These are phyloP conservation scores for Raddia distichophylla DNA, from an alignment of 176 grass and related monocot genomes.

Conservation along the genomic window DNA sequence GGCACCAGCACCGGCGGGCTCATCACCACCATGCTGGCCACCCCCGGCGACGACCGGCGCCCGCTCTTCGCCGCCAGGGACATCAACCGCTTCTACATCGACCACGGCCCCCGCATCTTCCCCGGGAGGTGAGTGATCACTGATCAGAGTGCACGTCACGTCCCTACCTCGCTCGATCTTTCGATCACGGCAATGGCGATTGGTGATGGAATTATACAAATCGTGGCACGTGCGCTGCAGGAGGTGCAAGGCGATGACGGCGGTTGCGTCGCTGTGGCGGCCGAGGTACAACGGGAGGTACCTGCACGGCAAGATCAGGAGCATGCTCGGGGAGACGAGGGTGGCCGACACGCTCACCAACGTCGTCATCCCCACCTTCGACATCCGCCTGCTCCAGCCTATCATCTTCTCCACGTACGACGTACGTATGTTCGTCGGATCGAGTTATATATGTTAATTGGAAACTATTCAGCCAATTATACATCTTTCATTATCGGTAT, in stretches of 20 bases:
- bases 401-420: constrained; percentile 70
- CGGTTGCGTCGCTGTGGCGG: constrained; percentile 5
- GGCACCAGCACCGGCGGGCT: constrained; percentile 68
- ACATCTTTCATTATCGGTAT: no score
- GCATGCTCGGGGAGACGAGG: constrained; percentile 55
- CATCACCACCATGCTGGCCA: constrained; percentile 51
- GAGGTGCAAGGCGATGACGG: background rate
- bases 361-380: constrained; percentile 65
- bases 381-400: constrained; percentile 55
- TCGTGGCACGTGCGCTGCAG: background rate
- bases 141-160: no score
- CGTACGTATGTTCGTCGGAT: constrained; percentile 5
- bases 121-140: constrained; percentile 25
- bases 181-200: no score
- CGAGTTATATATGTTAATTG: no score
- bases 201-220: no score
- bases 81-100: constrained; percentile 51
- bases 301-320: constrained; percentile 45
- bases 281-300: constrained; percentile 58
- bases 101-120: constrained; percentile 50
- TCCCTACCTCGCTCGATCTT: no score
- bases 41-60: constrained; percentile 44
- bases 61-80: constrained; percentile 50
- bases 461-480: no score
- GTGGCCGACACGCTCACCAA: constrained; percentile 57